Percentiles rank a stretch among this genome's conserved stretches.
phyloP scores from a whole-genome alignment of 345 rosid genomes.

The Excoecaria cochinchinensis region DNA sequence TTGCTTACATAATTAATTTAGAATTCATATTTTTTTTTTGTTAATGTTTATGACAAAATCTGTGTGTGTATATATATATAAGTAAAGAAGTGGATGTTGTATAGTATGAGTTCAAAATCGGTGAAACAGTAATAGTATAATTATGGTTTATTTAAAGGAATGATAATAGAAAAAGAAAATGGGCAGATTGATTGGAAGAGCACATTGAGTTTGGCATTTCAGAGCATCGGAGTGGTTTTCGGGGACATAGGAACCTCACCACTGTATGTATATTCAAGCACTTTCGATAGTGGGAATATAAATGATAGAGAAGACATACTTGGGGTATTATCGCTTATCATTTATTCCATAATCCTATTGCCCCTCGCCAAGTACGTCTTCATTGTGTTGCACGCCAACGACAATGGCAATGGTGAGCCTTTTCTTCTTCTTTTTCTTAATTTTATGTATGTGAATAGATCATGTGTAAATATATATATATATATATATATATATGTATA shows the following conservation, averaged over 20 bases:
- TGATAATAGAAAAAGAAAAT: no score
- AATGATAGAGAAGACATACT: slow-evolving; percentile 43
- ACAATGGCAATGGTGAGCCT: slow-evolving; percentile 71
- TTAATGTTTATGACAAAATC: no score
- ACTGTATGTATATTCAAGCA: slow-evolving; percentile 57
- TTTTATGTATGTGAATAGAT: background rate
- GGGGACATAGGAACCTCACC: slow-evolving; percentile 90
- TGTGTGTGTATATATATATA: no score
- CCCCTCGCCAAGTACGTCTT: slow-evolving; percentile 64
- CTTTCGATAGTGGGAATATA: slow-evolving; percentile 48
- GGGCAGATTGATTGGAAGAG: slow-evolving; percentile 44
- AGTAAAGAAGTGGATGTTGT: no score
- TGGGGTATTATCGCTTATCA: slow-evolving; percentile 66
- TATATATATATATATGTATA: no score
- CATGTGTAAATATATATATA: background rate
- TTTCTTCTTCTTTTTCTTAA: background rate
- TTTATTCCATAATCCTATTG: slow-evolving; percentile 54
- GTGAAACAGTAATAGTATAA: no score
- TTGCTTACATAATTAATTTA: no score
- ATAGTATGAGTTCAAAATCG: no score
- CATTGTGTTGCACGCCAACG: slow-evolving; percentile 72
- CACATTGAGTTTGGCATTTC: slow-evolving; percentile 65
- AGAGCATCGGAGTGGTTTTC: slow-evolving; percentile 66
- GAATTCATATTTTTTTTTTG: no score
- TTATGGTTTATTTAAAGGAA: no score